These are phyloP conservation scores for Anastatica hierochuntica DNA, from an alignment of 345 rosid genomes.

Conservation along the genomic window DNA sequence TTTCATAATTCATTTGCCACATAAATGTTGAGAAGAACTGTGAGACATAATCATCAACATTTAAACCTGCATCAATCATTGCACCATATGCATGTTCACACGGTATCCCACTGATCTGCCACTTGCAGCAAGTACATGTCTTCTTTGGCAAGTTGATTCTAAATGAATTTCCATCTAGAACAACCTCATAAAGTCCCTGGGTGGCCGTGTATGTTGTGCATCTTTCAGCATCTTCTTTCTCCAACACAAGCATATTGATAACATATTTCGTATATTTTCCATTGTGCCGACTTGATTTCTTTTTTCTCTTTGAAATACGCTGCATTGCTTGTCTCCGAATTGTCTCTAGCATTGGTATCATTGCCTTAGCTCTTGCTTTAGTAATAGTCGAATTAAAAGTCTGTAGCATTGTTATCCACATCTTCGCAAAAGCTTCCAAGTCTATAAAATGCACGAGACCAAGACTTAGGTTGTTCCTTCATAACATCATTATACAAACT, in stretches of 20 bases:
- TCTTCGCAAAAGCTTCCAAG: background rate
- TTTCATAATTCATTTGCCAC: no score
- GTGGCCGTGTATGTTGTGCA: background rate
- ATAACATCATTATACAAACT: background rate
- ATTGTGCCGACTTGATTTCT: background rate
- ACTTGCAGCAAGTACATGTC: no score
- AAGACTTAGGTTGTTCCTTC: background rate
- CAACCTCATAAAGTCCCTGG: background rate
- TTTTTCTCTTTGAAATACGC: background rate
- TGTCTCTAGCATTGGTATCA: background rate
- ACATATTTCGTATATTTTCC: background rate
- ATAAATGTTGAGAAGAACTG: no score
- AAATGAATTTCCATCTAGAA: no score
- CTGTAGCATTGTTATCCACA: background rate
- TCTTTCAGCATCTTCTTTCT: background rate
- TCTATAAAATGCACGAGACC: no score
- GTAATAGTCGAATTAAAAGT: background rate
- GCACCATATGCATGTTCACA: no score
- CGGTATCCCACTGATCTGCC: no score
- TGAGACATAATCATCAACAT: no score
- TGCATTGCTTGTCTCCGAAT: background rate
- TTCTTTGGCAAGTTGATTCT: no score
- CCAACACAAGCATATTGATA: background rate
- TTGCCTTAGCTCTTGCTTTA: no score
- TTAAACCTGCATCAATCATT: no score